Evolutionary conservation across 2,329 filamentous ascomycete genomes (phyloP).

Genomic region (Orbilia ellipsospora): DNA sequence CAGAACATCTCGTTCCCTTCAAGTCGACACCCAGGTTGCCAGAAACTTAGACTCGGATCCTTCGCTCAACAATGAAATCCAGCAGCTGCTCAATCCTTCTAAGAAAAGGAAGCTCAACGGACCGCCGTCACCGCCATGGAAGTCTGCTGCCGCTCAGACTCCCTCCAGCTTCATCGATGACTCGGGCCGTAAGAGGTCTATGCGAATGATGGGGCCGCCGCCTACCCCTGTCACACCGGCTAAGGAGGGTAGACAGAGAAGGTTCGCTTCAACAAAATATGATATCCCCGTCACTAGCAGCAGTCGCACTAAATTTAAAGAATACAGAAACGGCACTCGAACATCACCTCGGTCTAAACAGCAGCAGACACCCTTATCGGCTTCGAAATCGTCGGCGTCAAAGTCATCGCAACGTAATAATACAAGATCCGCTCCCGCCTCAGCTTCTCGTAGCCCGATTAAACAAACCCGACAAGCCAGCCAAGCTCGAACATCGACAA

Average conservation of each 20-base stretch:
- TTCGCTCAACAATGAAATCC: conserved; percentile 24
- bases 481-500: conserved; percentile 13
- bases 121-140: conserved; percentile 87
- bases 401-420: conserved; percentile 21
- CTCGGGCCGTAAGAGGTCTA: conserved; percentile 71
- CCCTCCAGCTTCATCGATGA: conserved; percentile 81
- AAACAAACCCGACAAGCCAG: not conserved
- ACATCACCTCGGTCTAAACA: conserved; percentile 57
- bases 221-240: conserved; percentile 47
- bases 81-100: conserved; percentile 45
- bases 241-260: conserved; percentile 60
- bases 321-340: conserved; percentile 61
- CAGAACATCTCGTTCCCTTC: conserved; percentile 33
- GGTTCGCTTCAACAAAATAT: conserved; percentile 60
- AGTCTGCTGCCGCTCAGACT: conserved; percentile 82
- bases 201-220: conserved; percentile 61
- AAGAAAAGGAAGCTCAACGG: conserved; percentile 59
- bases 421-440: conserved; percentile 12
- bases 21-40: conserved; percentile 47
- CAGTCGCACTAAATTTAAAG: conserved; percentile 41
- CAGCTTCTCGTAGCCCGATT: conserved; percentile 25
- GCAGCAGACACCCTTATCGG: conserved; percentile 30
- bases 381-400: conserved; percentile 25
- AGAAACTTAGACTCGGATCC: conserved; percentile 39
- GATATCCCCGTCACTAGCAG: conserved; percentile 57